These are phyloP conservation scores for Brettanomyces naardenensis DNA, from an alignment of 805 yeast species.

Conservation along the genomic window DNA sequence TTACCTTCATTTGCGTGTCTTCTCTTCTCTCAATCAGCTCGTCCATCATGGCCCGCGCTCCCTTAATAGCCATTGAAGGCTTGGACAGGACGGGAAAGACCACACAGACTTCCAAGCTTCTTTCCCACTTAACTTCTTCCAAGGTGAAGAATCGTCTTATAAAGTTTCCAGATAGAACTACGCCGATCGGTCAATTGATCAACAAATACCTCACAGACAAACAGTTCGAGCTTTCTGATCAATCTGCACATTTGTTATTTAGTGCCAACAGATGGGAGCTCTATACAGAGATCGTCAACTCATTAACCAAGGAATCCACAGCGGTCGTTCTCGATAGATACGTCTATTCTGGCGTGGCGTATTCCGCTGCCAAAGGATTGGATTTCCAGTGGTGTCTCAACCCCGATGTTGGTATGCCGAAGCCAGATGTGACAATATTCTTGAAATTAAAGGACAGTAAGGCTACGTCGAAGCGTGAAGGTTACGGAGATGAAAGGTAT, in stretches of 20 bases:
- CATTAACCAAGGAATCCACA: slow-evolving; percentile 43
- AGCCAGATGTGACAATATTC: slow-evolving; percentile 79
- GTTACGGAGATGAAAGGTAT: slow-evolving; percentile 93
- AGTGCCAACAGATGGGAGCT: slow-evolving; percentile 95
- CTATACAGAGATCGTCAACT: slow-evolving; percentile 34
- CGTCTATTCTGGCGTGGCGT: slow-evolving; percentile 88
- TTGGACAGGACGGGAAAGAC: slow-evolving; percentile 93
- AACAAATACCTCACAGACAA: slow-evolving; percentile 58
- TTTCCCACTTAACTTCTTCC: slow-evolving; percentile 17
- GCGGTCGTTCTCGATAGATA: slow-evolving; percentile 73
- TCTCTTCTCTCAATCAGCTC: neutral
- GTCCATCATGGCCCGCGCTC: slow-evolving; percentile 45
- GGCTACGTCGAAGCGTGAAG: slow-evolving; percentile 45
- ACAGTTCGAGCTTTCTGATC: slow-evolving; percentile 50
- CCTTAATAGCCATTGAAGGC: slow-evolving; percentile 80
- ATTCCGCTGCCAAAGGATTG: slow-evolving; percentile 77
- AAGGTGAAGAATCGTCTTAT: slow-evolving; percentile 38
- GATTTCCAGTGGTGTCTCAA: slow-evolving; percentile 68
- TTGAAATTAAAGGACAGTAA: slow-evolving; percentile 49
- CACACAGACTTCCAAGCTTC: slow-evolving; percentile 55
- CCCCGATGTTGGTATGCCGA: slow-evolving; percentile 81
- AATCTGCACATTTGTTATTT: slow-evolving; percentile 79
- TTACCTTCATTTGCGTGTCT: too few species aligned
- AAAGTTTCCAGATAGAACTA: slow-evolving; percentile 85
- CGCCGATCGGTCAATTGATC: slow-evolving; percentile 73